Evolutionary conservation across 129 eudicot species (phyloP).

Genomic region (carrot (Daucus carota)): DNA sequence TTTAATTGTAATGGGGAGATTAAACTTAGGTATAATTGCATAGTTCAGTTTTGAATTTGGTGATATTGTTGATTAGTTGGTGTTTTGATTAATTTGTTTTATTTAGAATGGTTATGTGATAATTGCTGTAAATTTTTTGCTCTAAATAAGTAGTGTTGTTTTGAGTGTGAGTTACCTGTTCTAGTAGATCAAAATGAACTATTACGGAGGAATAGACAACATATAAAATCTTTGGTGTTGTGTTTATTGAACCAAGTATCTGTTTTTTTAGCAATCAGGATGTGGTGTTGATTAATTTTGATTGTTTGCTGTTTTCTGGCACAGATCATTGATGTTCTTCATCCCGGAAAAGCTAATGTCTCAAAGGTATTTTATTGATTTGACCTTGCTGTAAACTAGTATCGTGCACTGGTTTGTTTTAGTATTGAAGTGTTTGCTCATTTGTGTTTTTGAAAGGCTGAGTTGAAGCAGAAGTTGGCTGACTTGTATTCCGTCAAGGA

Average conservation of each 20-base stretch:
- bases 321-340: constrained; percentile 68
- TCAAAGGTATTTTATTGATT: constrained; percentile 42
- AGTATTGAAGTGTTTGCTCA: not conserved
- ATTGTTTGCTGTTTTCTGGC: not conserved
- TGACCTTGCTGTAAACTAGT: not conserved
- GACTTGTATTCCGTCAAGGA: constrained; percentile 65
- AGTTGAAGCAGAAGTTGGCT: constrained; percentile 56
- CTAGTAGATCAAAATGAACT: not conserved
- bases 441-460: constrained; percentile 31
- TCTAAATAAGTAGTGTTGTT: not conserved
- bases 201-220: not conserved
- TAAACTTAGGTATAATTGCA: no score
- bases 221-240: not conserved
- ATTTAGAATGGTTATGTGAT: no score
- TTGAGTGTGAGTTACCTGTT: not conserved
- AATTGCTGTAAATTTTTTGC: not conserved
- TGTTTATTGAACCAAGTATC: not conserved
- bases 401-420: not conserved
- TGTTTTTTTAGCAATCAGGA: not conserved
- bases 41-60: no score
- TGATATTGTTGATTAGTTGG: no score
- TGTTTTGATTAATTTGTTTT: no score
- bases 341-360: constrained; percentile 66
- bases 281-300: not conserved
- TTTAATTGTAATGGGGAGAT: no score